A percentile compares a stretch with the other conserved stretches of the same genome.
These are phyloP conservation scores for Periglandula ipomoeae DNA, from an alignment of 2,329 filamentous ascomycete genomes.

Conservation along the genomic window DNA sequence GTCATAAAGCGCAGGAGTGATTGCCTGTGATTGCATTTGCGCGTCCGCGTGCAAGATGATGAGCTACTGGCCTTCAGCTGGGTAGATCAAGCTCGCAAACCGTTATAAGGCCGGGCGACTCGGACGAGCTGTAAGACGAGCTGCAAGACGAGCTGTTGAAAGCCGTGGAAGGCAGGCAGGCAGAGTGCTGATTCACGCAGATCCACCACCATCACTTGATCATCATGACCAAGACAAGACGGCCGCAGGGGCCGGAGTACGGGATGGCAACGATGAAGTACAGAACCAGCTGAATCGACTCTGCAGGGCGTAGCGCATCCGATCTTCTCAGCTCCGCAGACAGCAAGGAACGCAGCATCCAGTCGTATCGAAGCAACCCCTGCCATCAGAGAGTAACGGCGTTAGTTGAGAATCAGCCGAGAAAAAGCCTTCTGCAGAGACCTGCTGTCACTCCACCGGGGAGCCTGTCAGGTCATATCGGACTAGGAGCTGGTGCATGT, in stretches of 20 bases:
- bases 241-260: not conserved
- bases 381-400: not conserved
- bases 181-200: not conserved
- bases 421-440: not conserved
- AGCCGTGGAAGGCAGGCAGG: not conserved
- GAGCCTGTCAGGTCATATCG: not conserved
- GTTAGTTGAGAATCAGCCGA: not conserved
- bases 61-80: not conserved
- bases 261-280: constrained; percentile 2
- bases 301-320: constrained; percentile 4
- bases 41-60: not conserved
- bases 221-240: not conserved
- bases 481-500: not conserved
- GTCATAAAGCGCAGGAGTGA: not conserved
- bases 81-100: not conserved
- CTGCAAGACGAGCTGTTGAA: not conserved
- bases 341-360: constrained; percentile 1
- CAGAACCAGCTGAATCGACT: constrained; percentile 3
- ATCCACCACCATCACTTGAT: not conserved
- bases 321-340: constrained; percentile 7
- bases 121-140: not conserved
- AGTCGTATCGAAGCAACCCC: constrained; percentile 2
- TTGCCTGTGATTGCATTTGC: not conserved
- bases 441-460: not conserved
- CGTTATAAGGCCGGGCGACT: not conserved